Percentiles rank a stretch among this genome's conserved stretches.
Evolutionary conservation across 2,329 filamentous ascomycete genomes (phyloP).

Genomic region (Aspergillus uvarum): DNA sequence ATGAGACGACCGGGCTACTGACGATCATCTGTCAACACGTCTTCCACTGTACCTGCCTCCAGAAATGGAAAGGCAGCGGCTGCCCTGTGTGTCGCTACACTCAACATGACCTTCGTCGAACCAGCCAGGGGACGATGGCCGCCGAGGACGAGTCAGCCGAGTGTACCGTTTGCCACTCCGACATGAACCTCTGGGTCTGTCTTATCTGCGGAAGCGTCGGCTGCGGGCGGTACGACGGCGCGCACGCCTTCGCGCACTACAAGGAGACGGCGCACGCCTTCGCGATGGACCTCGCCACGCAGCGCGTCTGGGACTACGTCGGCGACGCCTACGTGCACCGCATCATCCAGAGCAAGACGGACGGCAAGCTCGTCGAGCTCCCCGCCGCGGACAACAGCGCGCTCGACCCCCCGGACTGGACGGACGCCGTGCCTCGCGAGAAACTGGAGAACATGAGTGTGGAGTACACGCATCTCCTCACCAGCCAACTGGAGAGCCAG

Average conservation of each 20-base stretch:
- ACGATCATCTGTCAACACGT: conserved; percentile 97
- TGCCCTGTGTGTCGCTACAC: conserved; percentile 96
- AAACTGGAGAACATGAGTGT: conserved; percentile 77
- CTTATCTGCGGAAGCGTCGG: conserved; percentile 90
- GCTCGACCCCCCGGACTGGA: conserved; percentile 44
- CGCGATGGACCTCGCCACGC: conserved; percentile 85
- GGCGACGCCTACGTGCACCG: conserved; percentile 95
- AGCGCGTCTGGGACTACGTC: conserved; percentile 97
- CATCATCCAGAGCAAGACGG: conserved; percentile 88
- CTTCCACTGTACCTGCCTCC: conserved; percentile 93
- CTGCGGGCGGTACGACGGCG: conserved; percentile 90
- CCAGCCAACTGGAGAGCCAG: conserved; percentile 88
- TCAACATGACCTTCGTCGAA: conserved; percentile 55
- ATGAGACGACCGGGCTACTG: conserved; percentile 90
- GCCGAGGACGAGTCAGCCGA: conserved; percentile 55
- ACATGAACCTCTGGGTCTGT: conserved; percentile 89
- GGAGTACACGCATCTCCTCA: conserved; percentile 92
- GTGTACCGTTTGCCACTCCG: conserved; percentile 77
- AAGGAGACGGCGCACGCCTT: conserved; percentile 87
- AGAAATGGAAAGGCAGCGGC: conserved; percentile 92
- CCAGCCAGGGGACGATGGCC: conserved; percentile 52
- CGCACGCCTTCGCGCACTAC: conserved; percentile 91
- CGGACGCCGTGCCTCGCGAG: conserved; percentile 52
- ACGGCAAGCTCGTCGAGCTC: conserved; percentile 90
- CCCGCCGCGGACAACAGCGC: conserved; percentile 57